These are phyloP conservation scores for Globisporangium canariense DNA, from an alignment of 352 stramenopile species.

Conservation along the genomic window DNA sequence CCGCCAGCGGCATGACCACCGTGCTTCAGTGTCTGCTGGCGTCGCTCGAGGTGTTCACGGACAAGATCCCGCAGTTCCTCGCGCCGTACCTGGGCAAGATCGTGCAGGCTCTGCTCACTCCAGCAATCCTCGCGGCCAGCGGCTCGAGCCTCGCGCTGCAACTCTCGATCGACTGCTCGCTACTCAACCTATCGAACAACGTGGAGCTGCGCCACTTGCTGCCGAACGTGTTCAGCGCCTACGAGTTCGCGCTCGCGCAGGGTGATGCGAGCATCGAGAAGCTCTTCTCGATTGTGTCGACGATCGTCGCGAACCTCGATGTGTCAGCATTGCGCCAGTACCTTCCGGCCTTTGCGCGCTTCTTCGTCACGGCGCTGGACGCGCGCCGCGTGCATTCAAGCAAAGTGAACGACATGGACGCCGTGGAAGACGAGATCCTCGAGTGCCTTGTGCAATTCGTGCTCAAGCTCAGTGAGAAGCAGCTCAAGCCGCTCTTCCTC, in stretches of 20 bases:
- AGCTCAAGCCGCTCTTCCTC: constrained; percentile 87
- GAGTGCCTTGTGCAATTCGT: constrained; percentile 80
- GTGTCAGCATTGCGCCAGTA: constrained; percentile 53
- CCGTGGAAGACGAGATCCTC: constrained; percentile 74
- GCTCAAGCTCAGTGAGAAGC: constrained; percentile 86
- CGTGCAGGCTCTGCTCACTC: constrained; percentile 56
- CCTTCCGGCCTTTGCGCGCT: constrained; percentile 71
- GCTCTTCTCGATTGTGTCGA: constrained; percentile 70
- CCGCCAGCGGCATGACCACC: constrained; percentile 30
- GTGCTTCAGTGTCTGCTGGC: constrained; percentile 76
- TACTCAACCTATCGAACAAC: constrained; percentile 65
- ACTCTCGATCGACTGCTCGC: constrained; percentile 60
- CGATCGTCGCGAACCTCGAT: constrained; percentile 53
- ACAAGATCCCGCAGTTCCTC: constrained; percentile 82
- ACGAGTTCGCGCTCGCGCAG: constrained; percentile 57
- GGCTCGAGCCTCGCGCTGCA: constrained; percentile 31
- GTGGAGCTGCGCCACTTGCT: constrained; percentile 76
- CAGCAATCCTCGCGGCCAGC: constrained; percentile 34
- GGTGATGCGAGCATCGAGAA: constrained; percentile 56
- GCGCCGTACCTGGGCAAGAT: constrained; percentile 69
- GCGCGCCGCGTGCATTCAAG: constrained; percentile 59
- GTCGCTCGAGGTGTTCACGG: constrained; percentile 77
- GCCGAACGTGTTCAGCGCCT: constrained; percentile 59
- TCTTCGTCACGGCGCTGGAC: constrained; percentile 80
- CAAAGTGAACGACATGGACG: constrained; percentile 55